These are phyloP conservation scores for Samsoniella hepiali DNA, from an alignment of 2,329 filamentous ascomycete genomes.

Conservation along the genomic window DNA sequence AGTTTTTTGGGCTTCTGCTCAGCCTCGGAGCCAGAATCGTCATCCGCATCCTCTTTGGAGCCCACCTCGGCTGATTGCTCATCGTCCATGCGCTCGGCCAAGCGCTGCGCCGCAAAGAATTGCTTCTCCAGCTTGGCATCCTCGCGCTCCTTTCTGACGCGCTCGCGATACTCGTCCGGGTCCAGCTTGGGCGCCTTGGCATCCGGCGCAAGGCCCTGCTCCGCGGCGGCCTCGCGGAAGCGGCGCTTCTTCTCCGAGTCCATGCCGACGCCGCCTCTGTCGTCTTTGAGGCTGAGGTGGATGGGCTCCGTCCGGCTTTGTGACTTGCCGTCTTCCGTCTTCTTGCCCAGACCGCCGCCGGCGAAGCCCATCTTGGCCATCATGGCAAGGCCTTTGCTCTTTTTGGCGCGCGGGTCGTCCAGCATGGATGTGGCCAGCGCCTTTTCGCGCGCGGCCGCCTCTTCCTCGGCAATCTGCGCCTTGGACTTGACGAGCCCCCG, in stretches of 20 bases:
- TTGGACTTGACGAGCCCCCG: conserved; percentile 73
- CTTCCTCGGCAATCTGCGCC: conserved; percentile 73
- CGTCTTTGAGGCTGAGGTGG: conserved; percentile 71
- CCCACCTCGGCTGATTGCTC: conserved; percentile 36
- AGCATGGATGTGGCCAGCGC: conserved; percentile 74
- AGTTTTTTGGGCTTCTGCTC: conserved; percentile 1
- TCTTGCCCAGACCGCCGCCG: conserved; percentile 67
- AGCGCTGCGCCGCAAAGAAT: conserved; percentile 74
- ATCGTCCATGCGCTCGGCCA: conserved; percentile 72
- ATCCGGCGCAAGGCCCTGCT: conserved; percentile 45
- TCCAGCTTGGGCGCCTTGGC: conserved; percentile 61
- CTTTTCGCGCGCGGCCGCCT: conserved; percentile 67
- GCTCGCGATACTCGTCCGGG: conserved; percentile 69
- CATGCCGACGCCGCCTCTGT: conserved; percentile 77
- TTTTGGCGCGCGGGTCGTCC: conserved; percentile 50
- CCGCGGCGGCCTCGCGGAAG: conserved; percentile 59
- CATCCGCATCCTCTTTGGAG: conserved; percentile 19
- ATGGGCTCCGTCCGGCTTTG: conserved; percentile 63
- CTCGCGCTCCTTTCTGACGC: conserved; percentile 68
- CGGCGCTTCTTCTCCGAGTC: conserved; percentile 82
- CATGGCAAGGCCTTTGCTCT: conserved; percentile 89
- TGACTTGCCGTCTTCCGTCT: conserved; percentile 45
- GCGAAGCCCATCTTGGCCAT: conserved; percentile 96
- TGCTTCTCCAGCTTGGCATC: conserved; percentile 64
- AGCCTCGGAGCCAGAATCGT: conserved; percentile 20